Conservation (phyloP, 805 yeast genomes). For the Metschnikowia koreensis region DNA sequence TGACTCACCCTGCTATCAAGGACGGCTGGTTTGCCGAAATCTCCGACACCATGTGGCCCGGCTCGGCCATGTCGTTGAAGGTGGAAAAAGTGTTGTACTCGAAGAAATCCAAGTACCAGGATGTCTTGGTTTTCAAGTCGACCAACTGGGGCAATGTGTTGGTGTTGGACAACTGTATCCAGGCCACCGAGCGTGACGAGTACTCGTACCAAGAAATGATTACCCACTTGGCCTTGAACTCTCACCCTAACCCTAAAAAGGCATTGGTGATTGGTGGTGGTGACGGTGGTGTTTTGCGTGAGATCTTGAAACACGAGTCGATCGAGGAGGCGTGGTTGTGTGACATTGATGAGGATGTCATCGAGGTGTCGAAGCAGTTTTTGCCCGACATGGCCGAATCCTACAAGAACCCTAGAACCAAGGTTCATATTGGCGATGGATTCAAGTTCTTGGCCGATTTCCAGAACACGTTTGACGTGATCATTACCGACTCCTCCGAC, state of each 20-base stretch:
- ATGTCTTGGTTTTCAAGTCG: slow-evolving; percentile 87
- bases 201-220: slow-evolving; percentile 98
- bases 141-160: slow-evolving; percentile 93
- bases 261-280: slow-evolving; percentile 98
- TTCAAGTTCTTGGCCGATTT: slow-evolving; percentile 86
- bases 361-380: slow-evolving; percentile 79
- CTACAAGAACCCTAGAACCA: slow-evolving; percentile 83
- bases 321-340: slow-evolving; percentile 89
- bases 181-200: slow-evolving; percentile 96
- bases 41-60: slow-evolving; percentile 97
- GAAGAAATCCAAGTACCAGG: slow-evolving; percentile 88
- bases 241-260: slow-evolving; percentile 91
- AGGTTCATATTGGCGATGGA: slow-evolving; percentile 94
- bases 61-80: slow-evolving; percentile 91
- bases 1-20: slow-evolving; percentile 56
- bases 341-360: slow-evolving; percentile 94
- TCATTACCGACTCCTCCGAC: slow-evolving; percentile 95
- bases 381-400: slow-evolving; percentile 86
- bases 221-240: slow-evolving; percentile 85
- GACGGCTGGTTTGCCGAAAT: slow-evolving; percentile 98
- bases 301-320: slow-evolving; percentile 81
- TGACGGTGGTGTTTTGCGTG: slow-evolving; percentile 97
- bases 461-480: slow-evolving; percentile 87
- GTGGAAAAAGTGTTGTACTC: slow-evolving; percentile 85
- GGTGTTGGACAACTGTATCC: slow-evolving; percentile 92